Percentiles rank a stretch among this genome's conserved stretches.
Conservation (phyloP, 768 basidiomycete species). For the Podaxis rugospora region DNA sequence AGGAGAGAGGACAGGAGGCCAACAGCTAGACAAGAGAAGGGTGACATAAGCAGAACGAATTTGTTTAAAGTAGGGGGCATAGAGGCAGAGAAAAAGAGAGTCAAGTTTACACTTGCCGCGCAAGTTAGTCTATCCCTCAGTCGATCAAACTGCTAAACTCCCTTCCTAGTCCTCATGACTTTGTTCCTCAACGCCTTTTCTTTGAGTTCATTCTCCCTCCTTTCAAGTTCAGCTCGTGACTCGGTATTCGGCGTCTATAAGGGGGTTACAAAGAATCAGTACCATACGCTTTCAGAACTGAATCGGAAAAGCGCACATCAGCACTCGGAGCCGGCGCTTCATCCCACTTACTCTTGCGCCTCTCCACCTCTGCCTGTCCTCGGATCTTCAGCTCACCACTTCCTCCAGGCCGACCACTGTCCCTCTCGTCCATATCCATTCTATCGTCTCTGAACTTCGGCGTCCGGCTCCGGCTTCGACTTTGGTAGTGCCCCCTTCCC, state of each 20-base stretch:
- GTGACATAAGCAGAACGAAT: conserved; percentile 8
- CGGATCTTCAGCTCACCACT: conserved; percentile 64
- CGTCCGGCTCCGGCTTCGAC: conserved; percentile 28
- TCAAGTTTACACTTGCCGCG: conserved; percentile 7
- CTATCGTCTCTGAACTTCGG: conserved; percentile 20
- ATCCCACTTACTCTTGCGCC: conserved; percentile 53
- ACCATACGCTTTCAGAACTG: conserved; percentile 6
- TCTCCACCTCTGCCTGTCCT: conserved; percentile 59
- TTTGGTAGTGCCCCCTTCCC: conserved; percentile 14
- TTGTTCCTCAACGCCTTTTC: conserved; percentile 81
- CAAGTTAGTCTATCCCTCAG: not conserved
- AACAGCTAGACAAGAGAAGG: conserved; percentile 3
- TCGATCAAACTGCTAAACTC: conserved; percentile 11
- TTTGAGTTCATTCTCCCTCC: conserved; percentile 74
- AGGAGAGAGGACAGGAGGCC: not conserved
- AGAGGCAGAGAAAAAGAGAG: not conserved
- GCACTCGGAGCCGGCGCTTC: conserved; percentile 24
- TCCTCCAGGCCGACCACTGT: conserved; percentile 19
- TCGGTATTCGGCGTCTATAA: conserved; percentile 16
- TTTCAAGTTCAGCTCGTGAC: conserved; percentile 48
- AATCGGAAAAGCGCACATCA: conserved; percentile 22
- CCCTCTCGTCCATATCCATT: conserved; percentile 33
- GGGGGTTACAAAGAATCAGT: conserved; percentile 9
- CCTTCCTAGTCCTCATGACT: conserved; percentile 67
- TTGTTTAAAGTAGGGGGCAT: not conserved